These are phyloP conservation scores for Marasmius sp. DNA, from an alignment of 1,284 basidiomycete species.

Conservation along the genomic window DNA sequence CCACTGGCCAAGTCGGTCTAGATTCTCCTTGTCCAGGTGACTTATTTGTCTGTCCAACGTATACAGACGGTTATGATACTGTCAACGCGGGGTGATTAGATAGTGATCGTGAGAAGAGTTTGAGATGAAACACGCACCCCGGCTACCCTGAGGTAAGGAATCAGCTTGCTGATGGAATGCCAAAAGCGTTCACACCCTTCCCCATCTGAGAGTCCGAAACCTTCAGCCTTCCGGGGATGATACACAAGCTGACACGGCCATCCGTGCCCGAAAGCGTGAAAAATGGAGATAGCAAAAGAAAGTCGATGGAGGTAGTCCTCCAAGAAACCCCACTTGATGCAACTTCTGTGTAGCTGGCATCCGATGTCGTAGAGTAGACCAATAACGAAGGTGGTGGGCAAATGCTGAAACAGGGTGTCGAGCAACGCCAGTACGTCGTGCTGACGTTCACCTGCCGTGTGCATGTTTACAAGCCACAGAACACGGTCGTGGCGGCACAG, in stretches of 20 bases:
- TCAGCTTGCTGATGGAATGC: constrained; percentile 26
- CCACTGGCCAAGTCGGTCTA: constrained; percentile 17
- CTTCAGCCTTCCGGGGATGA: constrained; percentile 26
- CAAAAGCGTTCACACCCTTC: constrained; percentile 34
- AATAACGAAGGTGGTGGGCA: constrained; percentile 17
- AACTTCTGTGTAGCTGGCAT: constrained; percentile 14
- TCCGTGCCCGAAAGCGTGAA: constrained; percentile 29
- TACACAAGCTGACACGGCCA: constrained; percentile 30
- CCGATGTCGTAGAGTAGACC: constrained; percentile 8
- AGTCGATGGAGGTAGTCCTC: constrained; percentile 12
- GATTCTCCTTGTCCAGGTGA: constrained; percentile 8
- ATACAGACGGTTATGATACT: constrained; percentile 22
- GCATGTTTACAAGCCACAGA: constrained; percentile 30
- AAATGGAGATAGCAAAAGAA: constrained; percentile 22
- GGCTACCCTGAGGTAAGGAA: constrained; percentile 23
- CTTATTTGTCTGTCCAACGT: constrained; percentile 24
- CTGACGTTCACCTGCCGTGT: constrained; percentile 27
- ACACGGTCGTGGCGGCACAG: constrained; percentile 30
- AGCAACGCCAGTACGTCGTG: too few species aligned
- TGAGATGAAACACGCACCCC: too few species aligned
- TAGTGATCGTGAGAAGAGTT: too few species aligned
- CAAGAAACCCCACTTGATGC: constrained; percentile 20
- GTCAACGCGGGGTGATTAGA: too few species aligned
- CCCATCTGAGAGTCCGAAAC: constrained; percentile 31
- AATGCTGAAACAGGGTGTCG: constrained; percentile 22